Evolutionary conservation across 805 yeast species (phyloP), one percentile per base, ranked within the genome.

Genomic region (Schwanniomyces occidentalis): DNA sequence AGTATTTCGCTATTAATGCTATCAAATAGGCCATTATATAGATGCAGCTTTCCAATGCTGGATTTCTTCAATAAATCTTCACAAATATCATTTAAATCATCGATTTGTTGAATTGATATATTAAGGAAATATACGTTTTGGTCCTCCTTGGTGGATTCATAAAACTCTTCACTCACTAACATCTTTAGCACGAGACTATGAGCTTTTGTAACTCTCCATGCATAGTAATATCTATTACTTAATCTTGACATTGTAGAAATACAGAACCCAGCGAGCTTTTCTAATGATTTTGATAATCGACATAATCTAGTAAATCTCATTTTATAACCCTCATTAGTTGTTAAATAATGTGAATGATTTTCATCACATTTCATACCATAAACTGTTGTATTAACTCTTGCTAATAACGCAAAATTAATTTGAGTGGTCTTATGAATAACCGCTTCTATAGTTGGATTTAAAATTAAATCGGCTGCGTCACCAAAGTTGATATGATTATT

Each of bases 181-280:
- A 71, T 34, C 16, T 56, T 60, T 8, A 70, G 43, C 14, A 78
- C 46, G 28, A 62, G 69, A 5, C 54, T 54, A 33, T 74, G 76
- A 0, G 85, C 81, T 46, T 80, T 81, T 23, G 76, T 67, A 51
- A 82, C 70, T 56, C 84, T 73, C 79, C 82, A 79, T 2, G 88
- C 84, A 50, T 80, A 80, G 38, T 77, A 78, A 50, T 80, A 82
- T 42, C 78, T 69, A 16, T 61, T 65, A 14, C 85, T 76, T 22
- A 83, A 56, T 24, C 66, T 64, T 13, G 60, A 68, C 21, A 64
- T 41, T 2, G 59, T 52, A 1, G 56, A 51, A 34, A 17, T 36
- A 29, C 51, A 41, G 38, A 40, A 49, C 20, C 48, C 44, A 3
- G 41, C 22, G 17, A 46, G 29, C 27, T 51, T 54, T 36, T 55